phyloP scores from a whole-genome alignment of 306 rosid species.

The Prunus davidiana region DNA sequence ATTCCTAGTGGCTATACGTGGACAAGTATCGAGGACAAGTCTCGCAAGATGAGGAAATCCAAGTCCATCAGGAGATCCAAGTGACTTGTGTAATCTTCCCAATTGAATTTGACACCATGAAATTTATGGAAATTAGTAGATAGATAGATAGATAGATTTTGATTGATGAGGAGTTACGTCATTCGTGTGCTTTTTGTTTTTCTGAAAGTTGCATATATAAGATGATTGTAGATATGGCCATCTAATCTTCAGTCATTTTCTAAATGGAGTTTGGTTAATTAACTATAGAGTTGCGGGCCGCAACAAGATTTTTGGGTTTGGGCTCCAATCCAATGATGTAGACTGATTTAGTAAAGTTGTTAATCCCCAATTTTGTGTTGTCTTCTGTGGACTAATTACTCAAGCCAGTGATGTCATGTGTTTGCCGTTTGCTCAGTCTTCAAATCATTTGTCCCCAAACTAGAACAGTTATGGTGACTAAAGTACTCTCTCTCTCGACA shows the following conservation, averaged over 20 bases:
- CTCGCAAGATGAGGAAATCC: constrained; percentile 62
- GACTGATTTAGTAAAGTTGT: too few species aligned
- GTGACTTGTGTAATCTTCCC: constrained; percentile 9
- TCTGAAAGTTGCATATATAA: constrained; percentile 12
- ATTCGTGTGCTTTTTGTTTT: background rate
- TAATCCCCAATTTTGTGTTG: too few species aligned
- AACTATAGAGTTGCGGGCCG: too few species aligned
- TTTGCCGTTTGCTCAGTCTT: too few species aligned
- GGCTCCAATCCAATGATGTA: too few species aligned
- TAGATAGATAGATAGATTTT: background rate
- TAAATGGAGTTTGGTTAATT: too few species aligned
- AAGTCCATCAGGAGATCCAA: constrained; percentile 67
- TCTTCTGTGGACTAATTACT: too few species aligned
- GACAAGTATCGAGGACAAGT: constrained; percentile 61
- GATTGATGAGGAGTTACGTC: background rate
- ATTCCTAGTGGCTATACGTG: constrained; percentile 80
- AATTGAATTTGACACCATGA: background rate
- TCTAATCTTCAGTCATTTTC: constrained; percentile 9
- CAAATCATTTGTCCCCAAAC: too few species aligned
- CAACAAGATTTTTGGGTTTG: too few species aligned
- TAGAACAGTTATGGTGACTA: too few species aligned
- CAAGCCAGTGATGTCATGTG: too few species aligned
- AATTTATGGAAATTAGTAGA: background rate
- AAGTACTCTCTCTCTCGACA: too few species aligned
- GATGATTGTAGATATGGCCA: constrained; percentile 29